Evolutionary conservation across 176 grass and related monocot species (phyloP), one percentile per base, ranked within the genome.

Genomic region (Lolium perenne): DNA sequence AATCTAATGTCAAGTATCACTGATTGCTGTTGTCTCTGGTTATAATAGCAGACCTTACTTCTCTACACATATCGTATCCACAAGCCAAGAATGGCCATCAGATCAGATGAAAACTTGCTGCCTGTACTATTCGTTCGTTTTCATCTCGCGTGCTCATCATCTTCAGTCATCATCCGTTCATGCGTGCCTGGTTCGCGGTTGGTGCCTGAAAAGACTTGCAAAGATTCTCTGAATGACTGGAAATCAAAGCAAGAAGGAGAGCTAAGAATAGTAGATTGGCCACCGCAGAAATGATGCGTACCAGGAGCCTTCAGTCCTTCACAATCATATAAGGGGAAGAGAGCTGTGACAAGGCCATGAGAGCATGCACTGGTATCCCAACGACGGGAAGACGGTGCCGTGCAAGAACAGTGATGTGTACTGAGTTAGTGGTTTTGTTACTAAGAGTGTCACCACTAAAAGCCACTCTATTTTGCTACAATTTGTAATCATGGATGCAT

Each of bases 191-290:
- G 66, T 35, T 73, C n/a, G 21, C 8, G 45, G 74, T 60, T 53
- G 72, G 35, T 35, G 45, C 15, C 38, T 82, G 38, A 71, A 21
- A 66, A 67, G 57, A 13, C 66, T 79, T 66, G 74, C 18, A 84
- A n/a, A 87, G 60, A 87, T 70, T 35, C 76, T 90, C 71, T 78
- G 51, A 69, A 20, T 69, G 7, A 25, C 59, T 43, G 46, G 6
- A 77, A 77, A 5, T 66, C 49, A 83, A 80, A 53, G 66, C 73
- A 47, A 64, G 82, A 56, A 25, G 0, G 7, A 29, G 46, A 53
- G n/a, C 67, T 45, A n/a, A 57, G 35, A 5, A 40, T 25, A 40
- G 38, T 13, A 6, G 26, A 77, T 26, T 70, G 35, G 61, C 48
- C 74, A 69, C 15, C 3, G 62, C 0, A 58, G 62, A 85, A 69